Percentiles rank a stretch among this genome's conserved stretches.
phyloP scores from a whole-genome alignment of 2,329 filamentous ascomycete species.

The Diaporthe sp. region DNA sequence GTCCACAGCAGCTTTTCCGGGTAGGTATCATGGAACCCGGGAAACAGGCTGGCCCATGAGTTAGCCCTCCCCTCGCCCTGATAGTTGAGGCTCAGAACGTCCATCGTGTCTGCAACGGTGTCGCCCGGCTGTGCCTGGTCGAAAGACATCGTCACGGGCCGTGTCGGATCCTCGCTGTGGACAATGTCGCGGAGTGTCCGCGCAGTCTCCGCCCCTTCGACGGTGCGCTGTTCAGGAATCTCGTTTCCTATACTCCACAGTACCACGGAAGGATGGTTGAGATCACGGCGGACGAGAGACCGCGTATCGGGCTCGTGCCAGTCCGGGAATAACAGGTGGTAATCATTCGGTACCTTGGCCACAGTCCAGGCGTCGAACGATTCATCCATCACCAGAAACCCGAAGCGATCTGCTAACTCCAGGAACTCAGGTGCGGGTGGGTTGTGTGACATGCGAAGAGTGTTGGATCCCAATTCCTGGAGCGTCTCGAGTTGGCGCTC shows the following conservation, averaged over 20 bases:
- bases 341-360: slow-evolving; percentile 63
- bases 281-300: slow-evolving; percentile 64
- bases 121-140: slow-evolving; percentile 59
- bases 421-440: slow-evolving; percentile 65
- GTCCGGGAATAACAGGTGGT: slow-evolving; percentile 65
- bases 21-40: neutral
- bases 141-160: slow-evolving; percentile 60
- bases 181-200: slow-evolving; percentile 58
- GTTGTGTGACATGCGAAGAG: slow-evolving; percentile 66
- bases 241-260: slow-evolving; percentile 70
- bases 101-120: slow-evolving; percentile 56
- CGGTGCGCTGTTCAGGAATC: slow-evolving; percentile 60
- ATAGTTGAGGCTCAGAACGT: slow-evolving; percentile 46
- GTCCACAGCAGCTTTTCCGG: slow-evolving; percentile 7
- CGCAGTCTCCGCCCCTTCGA: slow-evolving; percentile 50
- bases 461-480: slow-evolving; percentile 63
- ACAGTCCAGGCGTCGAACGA: slow-evolving; percentile 66
- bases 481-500: slow-evolving; percentile 64
- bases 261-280: slow-evolving; percentile 68
- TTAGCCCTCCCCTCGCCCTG: neutral
- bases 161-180: slow-evolving; percentile 61
- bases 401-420: slow-evolving; percentile 63
- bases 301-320: slow-evolving; percentile 68
- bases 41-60: neutral
- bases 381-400: slow-evolving; percentile 66